phyloP scores from a whole-genome alignment of 1,139 yeast species.

The Debaryomycetaceae sp. region DNA sequence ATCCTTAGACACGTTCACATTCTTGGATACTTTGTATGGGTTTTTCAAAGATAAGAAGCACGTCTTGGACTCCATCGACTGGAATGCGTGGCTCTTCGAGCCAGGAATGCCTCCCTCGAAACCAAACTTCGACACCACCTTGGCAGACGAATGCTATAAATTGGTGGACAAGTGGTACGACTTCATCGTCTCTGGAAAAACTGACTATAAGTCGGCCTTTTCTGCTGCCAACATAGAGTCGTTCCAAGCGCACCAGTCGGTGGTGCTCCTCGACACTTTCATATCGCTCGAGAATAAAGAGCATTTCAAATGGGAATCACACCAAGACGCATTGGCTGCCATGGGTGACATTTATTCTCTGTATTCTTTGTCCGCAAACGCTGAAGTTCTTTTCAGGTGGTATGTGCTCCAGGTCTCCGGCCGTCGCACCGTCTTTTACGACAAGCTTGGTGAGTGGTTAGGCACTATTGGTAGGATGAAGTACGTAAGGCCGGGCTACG shows the following conservation, averaged over 20 bases:
- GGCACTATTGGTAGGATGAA: constrained; percentile 95
- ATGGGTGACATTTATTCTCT: constrained; percentile 44
- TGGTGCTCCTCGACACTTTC: constrained; percentile 72
- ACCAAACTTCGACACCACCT: constrained; percentile 72
- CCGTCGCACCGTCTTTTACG: constrained; percentile 41
- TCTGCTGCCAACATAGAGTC: constrained; percentile 41
- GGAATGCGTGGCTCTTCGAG: constrained; percentile 77
- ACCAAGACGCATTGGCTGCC: constrained; percentile 32
- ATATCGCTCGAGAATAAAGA: constrained; percentile 29
- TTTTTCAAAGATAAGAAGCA: constrained; percentile 49
- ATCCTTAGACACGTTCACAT: constrained; percentile 79
- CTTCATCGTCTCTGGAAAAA: constrained; percentile 17
- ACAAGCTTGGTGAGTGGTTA: constrained; percentile 65
- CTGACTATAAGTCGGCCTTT: constrained; percentile 15
- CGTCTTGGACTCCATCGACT: constrained; percentile 65
- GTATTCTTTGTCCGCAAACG: constrained; percentile 56
- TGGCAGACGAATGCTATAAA: constrained; percentile 68
- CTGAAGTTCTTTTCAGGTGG: constrained; percentile 82
- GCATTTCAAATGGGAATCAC: constrained; percentile 35
- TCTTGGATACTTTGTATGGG: constrained; percentile 70
- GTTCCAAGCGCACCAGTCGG: constrained; percentile 73
- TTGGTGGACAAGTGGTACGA: constrained; percentile 66
- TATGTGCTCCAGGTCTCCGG: constrained; percentile 59
- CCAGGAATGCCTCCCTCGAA: constrained; percentile 84
- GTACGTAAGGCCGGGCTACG: constrained; percentile 84